These are phyloP conservation scores for Podila horticola DNA, from an alignment of 192 early-diverging fungal genomes.

Conservation along the genomic window DNA sequence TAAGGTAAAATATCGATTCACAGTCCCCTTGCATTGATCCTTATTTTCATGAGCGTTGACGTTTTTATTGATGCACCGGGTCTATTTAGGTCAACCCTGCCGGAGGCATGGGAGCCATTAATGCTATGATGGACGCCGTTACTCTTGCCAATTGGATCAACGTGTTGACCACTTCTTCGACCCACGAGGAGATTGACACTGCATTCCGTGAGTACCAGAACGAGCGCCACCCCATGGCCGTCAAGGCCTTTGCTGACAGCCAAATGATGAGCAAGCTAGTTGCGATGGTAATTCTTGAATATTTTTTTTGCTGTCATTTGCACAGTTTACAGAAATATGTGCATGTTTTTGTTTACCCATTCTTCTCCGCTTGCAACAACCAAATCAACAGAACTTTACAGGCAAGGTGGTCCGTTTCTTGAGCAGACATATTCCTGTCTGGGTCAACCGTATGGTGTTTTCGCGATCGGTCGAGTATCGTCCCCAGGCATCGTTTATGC, in stretches of 20 bases:
- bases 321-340: too few relatives aligned
- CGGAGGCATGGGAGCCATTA: conserved; percentile 4
- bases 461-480: neutral
- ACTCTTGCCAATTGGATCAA: conserved; percentile 3
- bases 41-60: too few relatives aligned
- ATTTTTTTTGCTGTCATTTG: neutral
- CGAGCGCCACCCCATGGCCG: neutral
- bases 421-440: neutral
- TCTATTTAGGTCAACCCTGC: neutral
- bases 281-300: neutral
- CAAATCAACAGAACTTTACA: neutral
- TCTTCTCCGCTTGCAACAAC: neutral
- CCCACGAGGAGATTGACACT: neutral
- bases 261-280: conserved; percentile 1
- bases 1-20: neutral
- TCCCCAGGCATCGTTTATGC: neutral
- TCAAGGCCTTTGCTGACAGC: neutral
- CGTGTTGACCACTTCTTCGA: neutral
- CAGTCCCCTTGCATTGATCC: too few relatives aligned
- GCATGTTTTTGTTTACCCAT: neutral
- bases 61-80: too few relatives aligned
- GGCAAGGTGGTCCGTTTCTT: neutral
- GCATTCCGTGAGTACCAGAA: neutral
- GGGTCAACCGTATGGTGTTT: neutral
- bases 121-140: conserved; percentile 6